Evolutionary conservation across 257 asterid species (phyloP), one percentile per base, ranked within the genome.

Genomic region (Nicotiana tomentosiformis): DNA sequence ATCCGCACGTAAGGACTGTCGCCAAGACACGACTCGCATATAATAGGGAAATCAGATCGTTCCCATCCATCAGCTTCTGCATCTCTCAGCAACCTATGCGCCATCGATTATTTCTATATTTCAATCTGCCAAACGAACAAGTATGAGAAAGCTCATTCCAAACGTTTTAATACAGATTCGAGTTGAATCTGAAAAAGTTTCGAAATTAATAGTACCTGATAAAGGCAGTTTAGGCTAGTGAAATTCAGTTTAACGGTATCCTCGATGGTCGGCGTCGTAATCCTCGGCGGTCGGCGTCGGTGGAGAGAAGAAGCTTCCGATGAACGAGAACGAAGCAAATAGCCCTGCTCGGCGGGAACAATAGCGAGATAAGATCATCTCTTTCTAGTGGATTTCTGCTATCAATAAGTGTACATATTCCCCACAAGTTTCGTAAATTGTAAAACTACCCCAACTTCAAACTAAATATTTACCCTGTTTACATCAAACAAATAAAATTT

Each of bases 21-120:
- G 5, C 98, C 98, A 5, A 96, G 97, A 87, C 99, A 96, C 5
- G 99, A 96, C 84, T 94, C 98, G 46, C 99, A 96, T 18, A 96
- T 93, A 80, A 96, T 94, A 5, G 98, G 98, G 83, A 94, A 96
- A 82, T 96, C 98, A 23, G 99, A 88, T 35, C 98, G 90, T 87
- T 96, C 99, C 98, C 99, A 96, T 49, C 98, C 99, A 89, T 96
- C 99, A 8, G 98, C 94, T 86, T 93, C 99, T 0, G 86, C 97
- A 84, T 96, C 94, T 85, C 98, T 93, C 88, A 96, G 86, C 77
- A 96, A 85, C 87, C 99, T 90, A 86, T 94, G 99, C 4, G 97
- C 99, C 99, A 96, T 96, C 37, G 12, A 11, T 43, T 70, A 8
- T 43, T 5, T 5, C 58, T 43, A 70, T 11, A 23, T 32, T 23